phyloP scores from a whole-genome alignment of 352 stramenopile genomes.

The Phytophthora citricola region DNA sequence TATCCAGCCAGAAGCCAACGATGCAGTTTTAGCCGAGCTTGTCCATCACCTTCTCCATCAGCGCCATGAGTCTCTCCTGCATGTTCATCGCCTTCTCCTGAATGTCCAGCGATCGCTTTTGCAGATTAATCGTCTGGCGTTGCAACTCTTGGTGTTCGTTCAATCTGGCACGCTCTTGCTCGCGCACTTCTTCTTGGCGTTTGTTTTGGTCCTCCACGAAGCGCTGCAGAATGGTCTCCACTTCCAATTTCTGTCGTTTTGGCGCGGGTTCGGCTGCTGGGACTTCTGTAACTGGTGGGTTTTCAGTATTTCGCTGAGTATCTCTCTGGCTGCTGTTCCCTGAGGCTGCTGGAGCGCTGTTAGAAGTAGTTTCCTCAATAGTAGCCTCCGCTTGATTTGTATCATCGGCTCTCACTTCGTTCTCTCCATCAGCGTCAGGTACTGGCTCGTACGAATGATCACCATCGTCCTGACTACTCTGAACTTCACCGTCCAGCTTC shows the following conservation, averaged over 20 bases:
- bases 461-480: neutral
- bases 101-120: conserved; percentile 31
- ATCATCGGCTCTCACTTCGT: neutral
- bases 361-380: neutral
- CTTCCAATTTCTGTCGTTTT: conserved; percentile 24
- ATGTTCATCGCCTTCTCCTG: conserved; percentile 37
- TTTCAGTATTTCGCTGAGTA: neutral
- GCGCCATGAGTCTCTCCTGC: conserved; percentile 32
- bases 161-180: conserved; percentile 11
- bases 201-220: conserved; percentile 28
- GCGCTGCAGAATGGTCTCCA: conserved; percentile 26
- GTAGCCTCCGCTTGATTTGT: neutral
- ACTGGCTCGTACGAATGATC: conserved; percentile 7
- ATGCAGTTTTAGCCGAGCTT: conserved; percentile 21
- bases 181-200: conserved; percentile 13
- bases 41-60: conserved; percentile 42
- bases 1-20: too few relatives aligned
- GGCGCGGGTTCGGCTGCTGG: neutral
- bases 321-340: too few relatives aligned
- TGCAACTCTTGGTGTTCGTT: conserved; percentile 31
- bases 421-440: neutral
- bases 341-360: neutral
- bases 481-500: conserved; percentile 17
- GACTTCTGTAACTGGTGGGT: neutral
- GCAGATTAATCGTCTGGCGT: conserved; percentile 26